Conservation (phyloP, 2,329 filamentous ascomycete species). For the Plectosphaerella cucumerina region DNA sequence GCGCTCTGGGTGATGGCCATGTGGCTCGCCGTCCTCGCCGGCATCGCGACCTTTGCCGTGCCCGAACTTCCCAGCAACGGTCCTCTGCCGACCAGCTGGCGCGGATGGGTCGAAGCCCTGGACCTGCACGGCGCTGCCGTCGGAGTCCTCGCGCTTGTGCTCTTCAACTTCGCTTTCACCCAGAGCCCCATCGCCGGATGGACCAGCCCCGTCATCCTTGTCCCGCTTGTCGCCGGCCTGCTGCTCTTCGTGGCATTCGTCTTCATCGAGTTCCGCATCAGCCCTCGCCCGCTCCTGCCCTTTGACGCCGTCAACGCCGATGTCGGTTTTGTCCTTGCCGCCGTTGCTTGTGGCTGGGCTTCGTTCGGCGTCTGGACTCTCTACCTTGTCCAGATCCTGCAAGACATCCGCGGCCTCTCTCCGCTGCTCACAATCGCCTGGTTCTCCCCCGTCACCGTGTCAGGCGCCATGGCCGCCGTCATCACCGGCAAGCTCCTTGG, state of each 20-base stretch:
- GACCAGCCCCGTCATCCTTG: constrained; percentile 50
- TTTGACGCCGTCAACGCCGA: constrained; percentile 44
- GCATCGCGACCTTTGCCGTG: constrained; percentile 26
- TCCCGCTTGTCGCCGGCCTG: constrained; percentile 52
- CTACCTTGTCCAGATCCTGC: constrained; percentile 46
- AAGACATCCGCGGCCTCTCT: constrained; percentile 33
- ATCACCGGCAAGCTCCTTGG: constrained; percentile 37
- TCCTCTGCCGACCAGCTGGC: constrained; percentile 6
- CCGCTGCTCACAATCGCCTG: constrained; percentile 41
- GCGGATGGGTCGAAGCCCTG: constrained; percentile 22
- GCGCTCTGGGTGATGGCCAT: constrained; percentile 38
- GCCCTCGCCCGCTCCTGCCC: constrained; percentile 52
- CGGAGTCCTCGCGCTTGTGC: constrained; percentile 51
- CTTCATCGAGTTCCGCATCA: constrained; percentile 45
- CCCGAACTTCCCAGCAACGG: constrained; percentile 21
- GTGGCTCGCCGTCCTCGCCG: constrained; percentile 26
- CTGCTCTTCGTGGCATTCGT: constrained; percentile 52
- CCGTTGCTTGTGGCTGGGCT: constrained; percentile 49
- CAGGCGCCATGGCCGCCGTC: constrained; percentile 40
- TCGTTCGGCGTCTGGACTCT: constrained; percentile 51
- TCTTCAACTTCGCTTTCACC: constrained; percentile 67
- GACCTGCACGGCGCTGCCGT: constrained; percentile 34
- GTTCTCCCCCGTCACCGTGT: constrained; percentile 38
- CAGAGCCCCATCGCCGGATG: constrained; percentile 59
- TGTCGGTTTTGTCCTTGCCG: constrained; percentile 51